Conservation (phyloP, 2,329 filamentous ascomycete genomes). For the Epichloe coenophiala region DNA sequence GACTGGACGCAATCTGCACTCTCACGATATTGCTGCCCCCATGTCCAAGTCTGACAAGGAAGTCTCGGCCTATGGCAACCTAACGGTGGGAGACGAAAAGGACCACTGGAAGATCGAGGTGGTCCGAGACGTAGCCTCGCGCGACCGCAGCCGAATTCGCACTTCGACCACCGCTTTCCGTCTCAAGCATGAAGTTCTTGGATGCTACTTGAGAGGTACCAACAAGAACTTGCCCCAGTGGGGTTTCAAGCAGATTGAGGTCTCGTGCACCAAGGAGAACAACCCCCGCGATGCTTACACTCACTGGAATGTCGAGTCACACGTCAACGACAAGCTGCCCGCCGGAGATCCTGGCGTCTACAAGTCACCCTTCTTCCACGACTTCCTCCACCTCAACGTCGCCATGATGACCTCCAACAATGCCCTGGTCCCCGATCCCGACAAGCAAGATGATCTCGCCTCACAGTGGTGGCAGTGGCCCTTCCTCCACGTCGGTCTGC, state of each 20-base stretch:
- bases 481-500: conserved; percentile 81
- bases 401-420: conserved; percentile 99
- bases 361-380: conserved; percentile 92
- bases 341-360: conserved; percentile 81
- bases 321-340: conserved; percentile 85
- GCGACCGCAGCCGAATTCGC: conserved; percentile 70
- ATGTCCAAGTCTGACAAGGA: conserved; percentile 82
- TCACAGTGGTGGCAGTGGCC: conserved; percentile 99
- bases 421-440: conserved; percentile 88
- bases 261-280: conserved; percentile 86
- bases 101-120: conserved; percentile 96
- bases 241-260: conserved; percentile 99
- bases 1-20: conserved; percentile 94
- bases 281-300: conserved; percentile 88
- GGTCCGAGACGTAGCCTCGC: conserved; percentile 75
- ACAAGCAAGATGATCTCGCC: conserved; percentile 96
- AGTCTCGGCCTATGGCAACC: conserved; percentile 91
- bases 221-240: conserved; percentile 96
- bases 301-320: conserved; percentile 97
- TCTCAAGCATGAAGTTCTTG: conserved; percentile 65
- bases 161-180: conserved; percentile 92
- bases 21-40: conserved; percentile 78
- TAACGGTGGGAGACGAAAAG: conserved; percentile 90
- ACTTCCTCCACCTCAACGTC: conserved; percentile 95
- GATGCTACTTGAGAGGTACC: conserved; percentile 88